Base-by-base conservation (phyloP, 2,329 filamentous ascomycete species). In the Paraphoma sp. region DNA sequence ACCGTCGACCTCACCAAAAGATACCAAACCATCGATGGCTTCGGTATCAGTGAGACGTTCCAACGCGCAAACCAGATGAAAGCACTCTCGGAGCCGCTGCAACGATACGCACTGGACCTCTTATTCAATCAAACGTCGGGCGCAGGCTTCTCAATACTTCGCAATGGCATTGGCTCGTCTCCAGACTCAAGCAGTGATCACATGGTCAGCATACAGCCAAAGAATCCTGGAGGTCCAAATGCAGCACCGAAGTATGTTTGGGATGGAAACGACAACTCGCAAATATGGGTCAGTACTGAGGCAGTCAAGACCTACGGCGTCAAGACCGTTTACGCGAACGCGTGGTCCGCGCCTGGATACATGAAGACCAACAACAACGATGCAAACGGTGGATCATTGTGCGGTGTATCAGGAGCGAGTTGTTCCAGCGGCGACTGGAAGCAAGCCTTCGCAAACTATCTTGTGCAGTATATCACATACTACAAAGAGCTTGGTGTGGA, bases 231-330 rank as follows among this genome's bases (percentile, higher is more conserved):
- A 10, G 58, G 66, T 1, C 69, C 70, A 1, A 64, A 45, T 17
- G 65, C 68, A 11, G 18, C 53, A 4, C 68, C 69, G 11, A 66
- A 69, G 30, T 73, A 73, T 48, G 56, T 67, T 5, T 72, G 69
- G 68, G 69, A 72, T 45, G 64, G 64, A 12, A 69, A 71, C 43
- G 69, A 73, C 48, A 71, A 69, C 29, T 79, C 79, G 7, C 84
- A 86, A 69, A 74, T 86, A 10, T 85, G 79, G 76, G 75, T 86
- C 28, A 78, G 79, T 3, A 77, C 84, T 62, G 76, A 84, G 67
- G 83, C 83, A 6, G 66, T 72, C 7, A 67, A 68, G 36, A 70
- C 62, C 4, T 79, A 80, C 51, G 79, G 79, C 3, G 73, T 82
- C 4, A 83, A 69, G 40, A 78, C 70, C 1, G 74, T 83, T 44